Evolutionary conservation across 306 rosid genomes (phyloP).

Genomic region (Quercus parvula): DNA sequence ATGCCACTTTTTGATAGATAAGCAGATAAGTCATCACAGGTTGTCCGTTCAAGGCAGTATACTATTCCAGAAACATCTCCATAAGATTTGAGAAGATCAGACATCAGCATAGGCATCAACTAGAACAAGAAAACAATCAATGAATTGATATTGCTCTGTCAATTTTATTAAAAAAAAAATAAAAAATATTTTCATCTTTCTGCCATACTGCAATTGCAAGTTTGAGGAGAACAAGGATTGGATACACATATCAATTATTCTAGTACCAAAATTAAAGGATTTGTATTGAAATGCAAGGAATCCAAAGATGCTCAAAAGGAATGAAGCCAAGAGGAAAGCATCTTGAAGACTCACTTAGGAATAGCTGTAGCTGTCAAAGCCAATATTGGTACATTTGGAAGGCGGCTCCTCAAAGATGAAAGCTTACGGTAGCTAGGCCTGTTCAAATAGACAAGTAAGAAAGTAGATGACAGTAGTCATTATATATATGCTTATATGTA

Average conservation of each 20-base stretch:
- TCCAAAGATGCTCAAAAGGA: not conserved
- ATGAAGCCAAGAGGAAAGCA: slow-evolving; percentile 1
- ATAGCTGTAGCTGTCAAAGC: slow-evolving; percentile 93
- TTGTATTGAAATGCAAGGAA: not conserved
- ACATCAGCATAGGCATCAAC: slow-evolving; percentile 66
- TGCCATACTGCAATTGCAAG: not conserved
- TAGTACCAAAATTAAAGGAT: not conserved
- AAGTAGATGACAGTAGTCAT: slow-evolving; percentile 10
- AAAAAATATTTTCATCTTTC: not conserved
- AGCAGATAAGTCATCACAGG: slow-evolving; percentile 76
- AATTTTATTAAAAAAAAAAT: not conserved
- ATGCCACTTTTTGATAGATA: slow-evolving; percentile 71
- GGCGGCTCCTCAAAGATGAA: slow-evolving; percentile 68
- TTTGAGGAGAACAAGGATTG: not conserved
- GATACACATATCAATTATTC: not conserved
- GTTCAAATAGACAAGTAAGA: slow-evolving; percentile 23
- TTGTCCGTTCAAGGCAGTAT: slow-evolving; percentile 92
- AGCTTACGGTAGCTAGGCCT: slow-evolving; percentile 96
- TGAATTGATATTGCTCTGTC: slow-evolving; percentile 7
- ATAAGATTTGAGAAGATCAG: slow-evolving; percentile 60
- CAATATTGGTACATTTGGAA: slow-evolving; percentile 77
- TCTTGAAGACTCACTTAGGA: slow-evolving; percentile 77
- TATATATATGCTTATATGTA: not conserved
- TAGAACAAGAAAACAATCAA: slow-evolving; percentile 29
- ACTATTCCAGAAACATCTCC: slow-evolving; percentile 85